Evolutionary conservation across 768 basidiomycete genomes (phyloP).

Genomic region (Mycena metata): DNA sequence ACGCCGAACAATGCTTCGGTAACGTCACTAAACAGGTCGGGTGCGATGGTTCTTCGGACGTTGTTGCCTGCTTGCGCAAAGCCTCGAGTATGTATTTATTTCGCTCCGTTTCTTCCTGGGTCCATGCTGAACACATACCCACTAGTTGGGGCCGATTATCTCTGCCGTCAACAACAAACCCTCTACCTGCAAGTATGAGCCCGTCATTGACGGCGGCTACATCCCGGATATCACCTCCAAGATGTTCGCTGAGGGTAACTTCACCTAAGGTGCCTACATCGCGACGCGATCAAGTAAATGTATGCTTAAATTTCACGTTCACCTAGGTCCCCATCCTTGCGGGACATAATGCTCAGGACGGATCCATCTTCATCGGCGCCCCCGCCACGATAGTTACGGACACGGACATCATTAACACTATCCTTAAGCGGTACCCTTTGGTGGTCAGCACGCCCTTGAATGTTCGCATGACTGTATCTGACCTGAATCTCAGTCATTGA

Average conservation of each 20-base stretch:
- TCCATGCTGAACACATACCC: background rate
- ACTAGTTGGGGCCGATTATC: constrained; percentile 41
- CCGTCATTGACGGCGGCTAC: constrained; percentile 41
- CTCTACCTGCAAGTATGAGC: constrained; percentile 41
- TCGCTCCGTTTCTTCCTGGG: no score
- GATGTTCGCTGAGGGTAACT: constrained; percentile 43
- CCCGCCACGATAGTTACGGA: constrained; percentile 31
- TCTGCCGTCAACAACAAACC: constrained; percentile 47
- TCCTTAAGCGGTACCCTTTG: constrained; percentile 35
- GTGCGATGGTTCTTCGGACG: constrained; percentile 25
- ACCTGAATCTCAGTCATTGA: constrained; percentile 7
- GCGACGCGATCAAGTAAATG: background rate
- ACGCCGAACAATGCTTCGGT: constrained; percentile 35
- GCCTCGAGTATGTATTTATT: constrained; percentile 21
- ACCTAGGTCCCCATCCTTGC: constrained; percentile 38
- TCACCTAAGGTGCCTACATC: constrained; percentile 36
- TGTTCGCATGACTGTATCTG: background rate
- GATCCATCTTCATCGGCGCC: constrained; percentile 38
- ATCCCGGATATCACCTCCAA: constrained; percentile 44
- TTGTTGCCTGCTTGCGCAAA: constrained; percentile 35
- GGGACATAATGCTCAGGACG: constrained; percentile 39
- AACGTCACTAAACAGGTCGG: constrained; percentile 37
- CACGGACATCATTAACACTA: constrained; percentile 24
- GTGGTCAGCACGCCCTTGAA: constrained; percentile 15
- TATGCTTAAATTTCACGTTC: background rate